These are phyloP conservation scores for Trametes meyenii DNA, from an alignment of 768 basidiomycete species.

Conservation along the genomic window DNA sequence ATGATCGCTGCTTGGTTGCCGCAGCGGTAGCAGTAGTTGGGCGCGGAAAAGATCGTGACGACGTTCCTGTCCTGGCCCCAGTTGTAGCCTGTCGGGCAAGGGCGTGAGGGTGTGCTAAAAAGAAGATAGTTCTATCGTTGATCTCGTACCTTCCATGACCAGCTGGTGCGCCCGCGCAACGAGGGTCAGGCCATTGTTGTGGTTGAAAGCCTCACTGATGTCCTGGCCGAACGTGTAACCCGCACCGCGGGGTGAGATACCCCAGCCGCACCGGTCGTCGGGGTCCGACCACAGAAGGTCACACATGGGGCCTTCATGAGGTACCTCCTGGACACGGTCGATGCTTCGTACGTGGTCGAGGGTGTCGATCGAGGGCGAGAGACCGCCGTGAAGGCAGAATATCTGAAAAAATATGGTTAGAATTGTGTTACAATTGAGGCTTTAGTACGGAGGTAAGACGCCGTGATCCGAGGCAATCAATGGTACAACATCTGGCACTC, in stretches of 20 bases:
- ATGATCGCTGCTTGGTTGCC: conserved; percentile 99
- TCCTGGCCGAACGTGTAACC: conserved; percentile 99
- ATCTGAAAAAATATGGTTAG: conserved; percentile 57
- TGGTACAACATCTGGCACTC: conserved; percentile 2
- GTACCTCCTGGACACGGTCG: conserved; percentile 98
- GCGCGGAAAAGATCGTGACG: conserved; percentile 99
- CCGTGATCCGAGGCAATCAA: conserved; percentile 7
- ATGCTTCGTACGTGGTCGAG: conserved; percentile 99
- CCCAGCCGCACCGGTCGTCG: conserved; percentile 99
- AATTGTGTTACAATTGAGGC: conserved; percentile 8
- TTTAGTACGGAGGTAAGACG: neutral
- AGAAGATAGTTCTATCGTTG: neutral
- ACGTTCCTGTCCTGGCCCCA: conserved; percentile 99
- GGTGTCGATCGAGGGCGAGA: conserved; percentile 98
- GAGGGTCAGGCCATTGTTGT: conserved; percentile 96
- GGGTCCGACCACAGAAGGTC: conserved; percentile 99
- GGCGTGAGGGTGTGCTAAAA: neutral
- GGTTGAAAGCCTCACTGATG: conserved; percentile 98
- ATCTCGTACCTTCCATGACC: conserved; percentile 89
- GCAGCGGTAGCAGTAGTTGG: conserved; percentile 99
- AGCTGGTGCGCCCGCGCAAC: conserved; percentile 94
- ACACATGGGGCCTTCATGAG: conserved; percentile 99
- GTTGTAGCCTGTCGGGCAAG: conserved; percentile 65
- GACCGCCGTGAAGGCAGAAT: conserved; percentile 97
- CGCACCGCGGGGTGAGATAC: conserved; percentile 97